These are phyloP conservation scores for Lentinula raphanica DNA, from an alignment of 768 basidiomycete genomes.

Conservation along the genomic window DNA sequence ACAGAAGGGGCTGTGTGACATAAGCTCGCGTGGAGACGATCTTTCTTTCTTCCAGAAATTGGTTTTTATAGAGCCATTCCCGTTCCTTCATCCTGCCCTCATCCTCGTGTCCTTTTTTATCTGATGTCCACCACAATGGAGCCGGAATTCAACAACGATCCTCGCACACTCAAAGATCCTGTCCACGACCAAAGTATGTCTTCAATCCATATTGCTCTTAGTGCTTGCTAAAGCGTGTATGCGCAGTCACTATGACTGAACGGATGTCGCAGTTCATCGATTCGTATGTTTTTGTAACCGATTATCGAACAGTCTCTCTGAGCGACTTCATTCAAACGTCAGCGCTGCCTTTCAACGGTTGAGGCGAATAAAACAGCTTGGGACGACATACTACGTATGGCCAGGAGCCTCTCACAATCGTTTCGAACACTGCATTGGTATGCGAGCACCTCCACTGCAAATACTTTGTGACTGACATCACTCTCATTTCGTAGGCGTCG, in stretches of 20 bases:
- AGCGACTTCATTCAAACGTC: slow-evolving; percentile 14
- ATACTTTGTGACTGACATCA: neutral
- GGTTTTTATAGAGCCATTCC: no score
- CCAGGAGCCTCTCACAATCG: slow-evolving; percentile 75
- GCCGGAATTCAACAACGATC: neutral
- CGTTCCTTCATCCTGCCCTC: no score
- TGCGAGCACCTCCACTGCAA: slow-evolving; percentile 10
- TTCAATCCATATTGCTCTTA: neutral
- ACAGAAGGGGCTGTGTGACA: neutral
- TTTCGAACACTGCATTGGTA: slow-evolving; percentile 83
- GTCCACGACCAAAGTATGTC: slow-evolving; percentile 37
- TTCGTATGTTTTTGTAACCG: slow-evolving; percentile 50
- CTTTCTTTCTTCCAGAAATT: neutral
- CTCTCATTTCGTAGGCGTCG: slow-evolving; percentile 52
- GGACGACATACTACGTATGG: slow-evolving; percentile 72
- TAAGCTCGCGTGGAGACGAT: neutral
- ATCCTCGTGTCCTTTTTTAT: no score
- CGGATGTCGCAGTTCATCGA: slow-evolving; percentile 50
- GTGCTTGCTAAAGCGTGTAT: slow-evolving; percentile 11
- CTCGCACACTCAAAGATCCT: slow-evolving; percentile 28
- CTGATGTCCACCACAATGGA: neutral
- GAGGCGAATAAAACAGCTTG: slow-evolving; percentile 74
- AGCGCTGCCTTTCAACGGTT: slow-evolving; percentile 58
- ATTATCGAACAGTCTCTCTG: neutral
- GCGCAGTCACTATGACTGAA: slow-evolving; percentile 31